A percentile compares a stretch with the other conserved stretches of the same genome.
phyloP scores from a whole-genome alignment of 805 yeast species.

The Scheffersomyces stipitis region DNA sequence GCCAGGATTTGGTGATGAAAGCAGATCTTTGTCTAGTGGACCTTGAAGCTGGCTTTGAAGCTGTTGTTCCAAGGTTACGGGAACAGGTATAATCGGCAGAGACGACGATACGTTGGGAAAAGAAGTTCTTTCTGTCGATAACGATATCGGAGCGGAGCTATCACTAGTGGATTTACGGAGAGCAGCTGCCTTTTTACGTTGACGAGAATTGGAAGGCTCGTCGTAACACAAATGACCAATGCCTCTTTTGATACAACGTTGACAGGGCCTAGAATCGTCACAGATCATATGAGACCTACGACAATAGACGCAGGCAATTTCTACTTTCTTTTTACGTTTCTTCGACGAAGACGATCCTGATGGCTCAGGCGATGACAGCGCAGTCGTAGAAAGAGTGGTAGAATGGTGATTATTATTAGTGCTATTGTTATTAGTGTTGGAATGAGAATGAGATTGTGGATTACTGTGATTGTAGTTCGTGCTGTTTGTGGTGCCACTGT shows the following conservation, averaged over 20 bases:
- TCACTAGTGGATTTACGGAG: conserved; percentile 10
- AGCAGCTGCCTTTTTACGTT: conserved; percentile 37
- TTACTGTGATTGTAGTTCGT: too few relatives aligned
- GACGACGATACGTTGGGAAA: not conserved
- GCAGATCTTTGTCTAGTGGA: too few relatives aligned
- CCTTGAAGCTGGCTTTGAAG: not conserved
- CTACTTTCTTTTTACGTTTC: conserved; percentile 51
- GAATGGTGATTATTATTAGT: too few relatives aligned
- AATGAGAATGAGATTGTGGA: too few relatives aligned
- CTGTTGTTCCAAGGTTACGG: too few relatives aligned
- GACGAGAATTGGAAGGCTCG: conserved; percentile 52
- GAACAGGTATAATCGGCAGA: too few relatives aligned
- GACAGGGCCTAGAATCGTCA: conserved; percentile 74
- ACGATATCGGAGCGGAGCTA: conserved; percentile 7
- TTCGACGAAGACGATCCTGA: too few relatives aligned
- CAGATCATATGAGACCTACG: conserved; percentile 94
- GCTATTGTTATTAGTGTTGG: too few relatives aligned
- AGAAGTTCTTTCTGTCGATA: not conserved
- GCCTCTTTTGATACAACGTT: conserved; percentile 80
- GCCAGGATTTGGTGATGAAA: not conserved
- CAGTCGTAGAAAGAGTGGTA: too few relatives aligned
- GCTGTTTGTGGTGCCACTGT: too few relatives aligned
- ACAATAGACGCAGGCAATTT: conserved; percentile 84
- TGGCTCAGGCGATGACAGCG: too few relatives aligned
- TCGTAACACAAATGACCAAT: conserved; percentile 87